Conservation (phyloP, 192 early-diverging fungal genomes). For the Coemansia sp. region DNA sequence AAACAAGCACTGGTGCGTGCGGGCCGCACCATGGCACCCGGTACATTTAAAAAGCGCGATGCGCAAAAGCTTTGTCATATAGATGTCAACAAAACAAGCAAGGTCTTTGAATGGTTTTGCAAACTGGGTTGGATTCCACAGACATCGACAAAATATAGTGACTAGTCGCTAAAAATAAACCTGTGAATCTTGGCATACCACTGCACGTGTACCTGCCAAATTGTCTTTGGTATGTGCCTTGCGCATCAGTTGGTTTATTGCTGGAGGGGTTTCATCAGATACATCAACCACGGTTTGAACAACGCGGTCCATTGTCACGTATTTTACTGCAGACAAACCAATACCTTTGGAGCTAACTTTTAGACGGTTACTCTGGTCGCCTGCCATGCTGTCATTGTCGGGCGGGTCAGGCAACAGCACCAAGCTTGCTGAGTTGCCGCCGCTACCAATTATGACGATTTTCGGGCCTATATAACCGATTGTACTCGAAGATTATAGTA, state of each 20-base stretch:
- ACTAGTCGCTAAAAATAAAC: neutral
- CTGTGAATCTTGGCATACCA: constrained; percentile 33
- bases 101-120: constrained; percentile 86
- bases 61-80: constrained; percentile 87
- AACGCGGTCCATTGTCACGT: constrained; percentile 29
- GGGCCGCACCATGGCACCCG: constrained; percentile 32
- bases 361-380: constrained; percentile 19
- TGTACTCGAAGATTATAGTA: neutral
- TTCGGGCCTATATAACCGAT: neutral
- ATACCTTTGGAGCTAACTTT: constrained; percentile 15
- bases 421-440: constrained; percentile 31
- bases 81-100: constrained; percentile 91
- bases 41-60: constrained; percentile 71
- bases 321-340: constrained; percentile 20
- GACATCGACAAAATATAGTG: constrained; percentile 8
- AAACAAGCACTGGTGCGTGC: constrained; percentile 48
- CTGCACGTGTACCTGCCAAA: constrained; percentile 32
- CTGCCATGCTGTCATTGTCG: constrained; percentile 18
- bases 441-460: constrained; percentile 5
- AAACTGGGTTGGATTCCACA: constrained; percentile 79
- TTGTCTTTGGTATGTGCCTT: constrained; percentile 37
- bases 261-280: too few species aligned
- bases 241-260: constrained; percentile 15
- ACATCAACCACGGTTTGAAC: constrained; percentile 6
- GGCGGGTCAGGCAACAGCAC: constrained; percentile 6